Base-by-base conservation (phyloP, 1,284 basidiomycete species). In the Cryptococcus sp. region DNA sequence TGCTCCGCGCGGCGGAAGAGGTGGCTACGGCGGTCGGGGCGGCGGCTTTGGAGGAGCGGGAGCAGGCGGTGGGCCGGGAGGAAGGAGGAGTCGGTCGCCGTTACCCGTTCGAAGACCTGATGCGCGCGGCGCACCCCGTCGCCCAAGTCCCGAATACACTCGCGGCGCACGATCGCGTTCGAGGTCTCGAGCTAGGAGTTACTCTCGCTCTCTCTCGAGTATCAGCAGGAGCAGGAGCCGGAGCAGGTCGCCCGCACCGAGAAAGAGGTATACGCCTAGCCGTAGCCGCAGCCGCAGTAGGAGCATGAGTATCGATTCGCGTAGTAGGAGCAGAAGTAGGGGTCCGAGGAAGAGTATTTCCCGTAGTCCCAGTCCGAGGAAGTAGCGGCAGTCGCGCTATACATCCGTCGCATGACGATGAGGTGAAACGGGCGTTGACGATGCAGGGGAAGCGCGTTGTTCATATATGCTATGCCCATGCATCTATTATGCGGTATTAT, bases 281-380 rank as follows among this genome's bases (percentile, higher is more conserved):
- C 48, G 44, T 13, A 60, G 58, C 41, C 54, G 53, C 35, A 63
- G 60, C 50, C 45, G 56, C 25, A 56, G 55, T 25, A 64, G 59
- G 40, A 54, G 42, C 27, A 51, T 61, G 51, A 61, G 62, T 27
- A 54, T 59, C 13, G 56, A 58, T 40, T 57, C 54, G 46, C 59
- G 62, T 39, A 66, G 64, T 39, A 60, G 60, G 46, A 68, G 66
- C 51, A 51, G 56, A 42, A 61, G 60, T 51, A 44, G 35, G n/a
- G 27, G 20, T 45, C 50, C 46, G 47, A 61, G 54, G 25, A 35
- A 35, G 8, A 35, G 31, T 35, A 10, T 35, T 13, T 35, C 31
- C 13, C 31, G 31, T 13, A 61, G 59, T 42, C 51, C 57, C 16
- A 61, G 60, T 53, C 57, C 57, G 20, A 54, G 49, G 44, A 59